phyloP scores from a whole-genome alignment of 1,284 basidiomycete species.

The Pseudozyma sp. region DNA sequence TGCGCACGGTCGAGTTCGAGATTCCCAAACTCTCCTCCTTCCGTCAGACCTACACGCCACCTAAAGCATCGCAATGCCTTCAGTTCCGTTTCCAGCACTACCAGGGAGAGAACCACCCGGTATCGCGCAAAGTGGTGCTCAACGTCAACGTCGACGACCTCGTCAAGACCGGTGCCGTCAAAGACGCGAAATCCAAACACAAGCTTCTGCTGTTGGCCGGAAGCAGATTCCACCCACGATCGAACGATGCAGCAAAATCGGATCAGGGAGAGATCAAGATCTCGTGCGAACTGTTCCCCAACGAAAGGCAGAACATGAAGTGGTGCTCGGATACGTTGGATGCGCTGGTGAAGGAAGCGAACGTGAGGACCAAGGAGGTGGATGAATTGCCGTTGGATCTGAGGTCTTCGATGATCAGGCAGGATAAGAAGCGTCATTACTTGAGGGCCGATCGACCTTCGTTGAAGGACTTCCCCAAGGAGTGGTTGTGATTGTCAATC shows the following conservation, averaged over 20 bases:
- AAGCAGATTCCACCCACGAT: slow-evolving; percentile 45
- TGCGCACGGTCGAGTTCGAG: slow-evolving; percentile 60
- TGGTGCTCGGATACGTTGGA: slow-evolving; percentile 70
- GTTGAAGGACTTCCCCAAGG: slow-evolving; percentile 66
- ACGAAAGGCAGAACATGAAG: slow-evolving; percentile 69
- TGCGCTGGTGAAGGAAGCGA: slow-evolving; percentile 67
- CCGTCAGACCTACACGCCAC: slow-evolving; percentile 63
- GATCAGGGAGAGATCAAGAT: slow-evolving; percentile 66
- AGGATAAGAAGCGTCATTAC: slow-evolving; percentile 53
- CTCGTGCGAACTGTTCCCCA: slow-evolving; percentile 67
- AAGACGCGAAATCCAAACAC: slow-evolving; percentile 57
- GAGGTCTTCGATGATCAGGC: slow-evolving; percentile 52
- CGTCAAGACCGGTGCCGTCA: slow-evolving; percentile 40
- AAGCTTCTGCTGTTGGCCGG: slow-evolving; percentile 70
- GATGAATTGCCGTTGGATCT: slow-evolving; percentile 67
- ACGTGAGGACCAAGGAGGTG: slow-evolving; percentile 55
- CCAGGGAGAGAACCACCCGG: slow-evolving; percentile 69
- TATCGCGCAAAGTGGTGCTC: slow-evolving; percentile 67
- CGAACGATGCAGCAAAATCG: slow-evolving; percentile 1
- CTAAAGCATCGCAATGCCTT: slow-evolving; percentile 45
- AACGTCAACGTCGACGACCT: slow-evolving; percentile 60
- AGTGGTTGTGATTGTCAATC: slow-evolving; percentile 63
- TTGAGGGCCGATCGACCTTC: slow-evolving; percentile 50
- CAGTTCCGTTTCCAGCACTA: slow-evolving; percentile 68
- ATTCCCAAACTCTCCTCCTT: slow-evolving; percentile 66